Base-by-base conservation (phyloP, 768 basidiomycete species). In the Suillus subalutaceus region DNA sequence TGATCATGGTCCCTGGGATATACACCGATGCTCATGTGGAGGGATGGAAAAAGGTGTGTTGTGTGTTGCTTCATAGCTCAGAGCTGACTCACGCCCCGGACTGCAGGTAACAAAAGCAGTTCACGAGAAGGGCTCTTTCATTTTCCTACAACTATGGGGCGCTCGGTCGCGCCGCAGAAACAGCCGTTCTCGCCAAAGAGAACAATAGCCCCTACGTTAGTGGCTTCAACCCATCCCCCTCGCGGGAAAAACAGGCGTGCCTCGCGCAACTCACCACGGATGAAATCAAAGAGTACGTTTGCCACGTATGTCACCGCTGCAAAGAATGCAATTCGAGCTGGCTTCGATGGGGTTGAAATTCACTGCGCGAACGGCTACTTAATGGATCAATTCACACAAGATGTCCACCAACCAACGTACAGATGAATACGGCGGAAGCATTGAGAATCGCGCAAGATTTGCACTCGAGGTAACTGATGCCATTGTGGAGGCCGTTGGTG, bases 371-470 rank as follows among this genome's bases (percentile, higher is more conserved):
- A 83, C 65, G 80, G 81, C 0, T 85, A 84, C 66, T 72, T 88
- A 12, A 63, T 82, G 18, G 86, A 91, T 70, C 88, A 91, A 71
- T 90, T 91, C 79, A 66, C 88, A 12, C 86, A 89, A 69, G 79
- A 83, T 35, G 71, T 79, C 23, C 23, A 79, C 79, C 44, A 91
- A 91, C 74, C 70, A 81, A 5, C 82, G 89, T 18, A 85, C 83
- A 8, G 90, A 92, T 72, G 77, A 82, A 55, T 93, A 89, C 73
- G 91, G 91, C 0, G 91, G 92, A 2, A 84, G 82, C 56, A 76
- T 91, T 37, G 85, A 89, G 72, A 85, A 84, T 64, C 80, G 92
- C 6, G 78, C 81, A 1, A 79, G 85, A 35, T 91, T 93, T 72
- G 71, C 75, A 0, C 75, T 89, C 7, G 86, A 89, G 66, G 78